These are phyloP conservation scores for Leucocoprinus birnbaumii DNA, from an alignment of 768 basidiomycete species.

Conservation along the genomic window DNA sequence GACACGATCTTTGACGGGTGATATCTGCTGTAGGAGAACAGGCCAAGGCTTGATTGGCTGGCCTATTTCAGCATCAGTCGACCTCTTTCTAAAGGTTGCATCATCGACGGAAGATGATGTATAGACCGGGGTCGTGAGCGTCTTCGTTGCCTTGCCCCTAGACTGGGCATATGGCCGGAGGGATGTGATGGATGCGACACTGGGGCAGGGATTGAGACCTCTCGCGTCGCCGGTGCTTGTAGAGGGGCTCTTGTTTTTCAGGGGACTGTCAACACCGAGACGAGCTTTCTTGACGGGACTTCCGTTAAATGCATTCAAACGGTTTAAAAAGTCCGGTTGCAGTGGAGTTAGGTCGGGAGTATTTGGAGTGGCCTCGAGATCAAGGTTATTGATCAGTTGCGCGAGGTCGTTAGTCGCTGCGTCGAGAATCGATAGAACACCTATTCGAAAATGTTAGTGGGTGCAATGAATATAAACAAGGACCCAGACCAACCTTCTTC, in stretches of 20 bases:
- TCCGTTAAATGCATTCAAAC: slow-evolving; percentile 12
- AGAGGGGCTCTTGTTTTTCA: slow-evolving; percentile 21
- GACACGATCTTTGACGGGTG: slow-evolving; percentile 14
- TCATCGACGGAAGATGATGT: slow-evolving; percentile 4
- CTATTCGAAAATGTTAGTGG: slow-evolving; percentile 23
- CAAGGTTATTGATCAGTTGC: slow-evolving; percentile 74
- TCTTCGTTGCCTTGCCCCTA: slow-evolving; percentile 14
- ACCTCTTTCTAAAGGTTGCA: slow-evolving; percentile 3
- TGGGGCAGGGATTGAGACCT: slow-evolving; percentile 32
- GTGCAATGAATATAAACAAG: too few species aligned
- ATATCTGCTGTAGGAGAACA: slow-evolving; percentile 30
- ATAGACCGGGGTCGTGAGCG: slow-evolving; percentile 5
- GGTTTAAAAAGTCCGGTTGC: slow-evolving; percentile 19
- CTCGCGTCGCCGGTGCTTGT: background rate
- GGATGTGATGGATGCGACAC: slow-evolving; percentile 34
- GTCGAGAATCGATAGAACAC: slow-evolving; percentile 66
- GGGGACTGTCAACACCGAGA: slow-evolving; percentile 30
- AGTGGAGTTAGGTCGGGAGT: slow-evolving; percentile 46
- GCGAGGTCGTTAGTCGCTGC: slow-evolving; percentile 81
- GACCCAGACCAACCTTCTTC: slow-evolving; percentile 46
- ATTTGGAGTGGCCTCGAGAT: slow-evolving; percentile 74
- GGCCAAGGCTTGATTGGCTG: slow-evolving; percentile 68
- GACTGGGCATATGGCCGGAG: slow-evolving; percentile 27
- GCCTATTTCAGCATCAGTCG: slow-evolving; percentile 30
- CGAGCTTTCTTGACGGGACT: slow-evolving; percentile 35